Evolutionary conservation across 179 eudicot genomes (phyloP).

Genomic region (Corrigiola litoralis): DNA sequence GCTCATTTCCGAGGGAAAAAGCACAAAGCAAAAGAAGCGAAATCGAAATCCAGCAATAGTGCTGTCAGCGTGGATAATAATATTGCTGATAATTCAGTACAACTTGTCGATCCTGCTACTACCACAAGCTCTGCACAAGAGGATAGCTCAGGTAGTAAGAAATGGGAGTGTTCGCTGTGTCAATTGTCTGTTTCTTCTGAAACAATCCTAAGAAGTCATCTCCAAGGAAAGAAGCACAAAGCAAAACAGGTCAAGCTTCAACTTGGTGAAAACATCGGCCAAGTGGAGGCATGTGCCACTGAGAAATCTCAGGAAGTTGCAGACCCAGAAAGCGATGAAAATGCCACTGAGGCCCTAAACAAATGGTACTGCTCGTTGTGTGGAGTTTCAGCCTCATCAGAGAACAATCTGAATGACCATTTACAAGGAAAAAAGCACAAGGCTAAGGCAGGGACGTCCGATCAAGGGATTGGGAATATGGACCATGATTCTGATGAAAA

Average conservation of each 20-base stretch:
- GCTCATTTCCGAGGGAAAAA: slow-evolving; percentile 30
- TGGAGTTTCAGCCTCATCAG: slow-evolving; percentile 26
- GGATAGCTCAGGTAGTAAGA: slow-evolving; percentile 9
- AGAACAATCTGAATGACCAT: slow-evolving; percentile 25
- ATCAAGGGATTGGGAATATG: neutral
- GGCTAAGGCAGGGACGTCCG: slow-evolving; percentile 19
- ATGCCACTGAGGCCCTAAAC: neutral
- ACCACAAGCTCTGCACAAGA: neutral
- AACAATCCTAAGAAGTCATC: slow-evolving; percentile 17
- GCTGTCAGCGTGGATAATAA: neutral
- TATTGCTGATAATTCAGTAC: neutral
- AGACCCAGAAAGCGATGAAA: neutral
- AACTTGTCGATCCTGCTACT: neutral
- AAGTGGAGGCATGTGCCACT: neutral
- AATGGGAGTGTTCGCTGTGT: slow-evolving; percentile 32
- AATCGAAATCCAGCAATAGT: slow-evolving; percentile 3
- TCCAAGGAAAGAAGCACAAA: slow-evolving; percentile 39
- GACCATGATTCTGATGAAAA: neutral
- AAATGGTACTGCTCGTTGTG: slow-evolving; percentile 32
- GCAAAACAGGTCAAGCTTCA: slow-evolving; percentile 30
- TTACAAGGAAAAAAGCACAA: slow-evolving; percentile 27
- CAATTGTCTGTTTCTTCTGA: slow-evolving; percentile 21
- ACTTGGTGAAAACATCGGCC: neutral
- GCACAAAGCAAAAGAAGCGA: slow-evolving; percentile 33
- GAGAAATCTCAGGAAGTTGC: neutral